phyloP scores from a whole-genome alignment of 352 stramenopile species.

The Globisporangium acanthophoron region DNA sequence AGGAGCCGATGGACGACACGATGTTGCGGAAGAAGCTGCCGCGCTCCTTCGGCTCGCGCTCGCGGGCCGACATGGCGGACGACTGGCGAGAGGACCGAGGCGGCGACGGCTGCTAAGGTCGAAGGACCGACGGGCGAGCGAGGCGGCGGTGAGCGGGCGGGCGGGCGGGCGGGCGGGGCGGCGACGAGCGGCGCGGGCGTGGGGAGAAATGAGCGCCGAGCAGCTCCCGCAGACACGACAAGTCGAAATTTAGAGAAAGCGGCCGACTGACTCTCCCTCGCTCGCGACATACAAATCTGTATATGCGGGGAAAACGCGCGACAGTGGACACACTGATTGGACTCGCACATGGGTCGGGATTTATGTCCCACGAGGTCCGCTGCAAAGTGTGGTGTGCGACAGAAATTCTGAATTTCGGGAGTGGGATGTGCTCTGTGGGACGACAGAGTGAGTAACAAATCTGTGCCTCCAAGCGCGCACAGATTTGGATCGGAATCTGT shows the following conservation, averaged over 20 bases:
- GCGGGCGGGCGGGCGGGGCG: too few relatives aligned
- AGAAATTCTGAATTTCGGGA: background rate
- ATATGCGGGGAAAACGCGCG: slow-evolving; percentile 1
- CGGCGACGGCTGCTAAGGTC: too few relatives aligned
- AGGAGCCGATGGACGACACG: slow-evolving; percentile 53
- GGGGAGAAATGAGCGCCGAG: slow-evolving; percentile 8
- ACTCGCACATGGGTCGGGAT: background rate
- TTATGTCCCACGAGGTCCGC: background rate
- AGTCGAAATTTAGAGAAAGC: slow-evolving; percentile 12
- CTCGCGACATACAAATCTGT: background rate
- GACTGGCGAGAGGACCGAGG: background rate
- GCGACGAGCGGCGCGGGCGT: background rate
- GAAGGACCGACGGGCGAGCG: too few relatives aligned
- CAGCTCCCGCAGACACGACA: background rate
- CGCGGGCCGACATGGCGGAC: slow-evolving; percentile 27
- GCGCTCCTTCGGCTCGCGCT: slow-evolving; percentile 23
- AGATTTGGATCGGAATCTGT: too few relatives aligned
- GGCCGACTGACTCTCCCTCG: slow-evolving; percentile 15
- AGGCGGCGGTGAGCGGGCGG: too few relatives aligned
- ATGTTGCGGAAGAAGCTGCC: slow-evolving; percentile 56
- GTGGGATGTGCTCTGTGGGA: too few relatives aligned
- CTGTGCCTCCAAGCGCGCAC: too few relatives aligned
- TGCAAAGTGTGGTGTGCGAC: background rate
- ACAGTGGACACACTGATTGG: too few relatives aligned
- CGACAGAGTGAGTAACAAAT: background rate